Evolutionary conservation across 106 monocot genomes (phyloP), one percentile per base, ranked within the genome.

Genomic region (Vanilla planifolia): DNA sequence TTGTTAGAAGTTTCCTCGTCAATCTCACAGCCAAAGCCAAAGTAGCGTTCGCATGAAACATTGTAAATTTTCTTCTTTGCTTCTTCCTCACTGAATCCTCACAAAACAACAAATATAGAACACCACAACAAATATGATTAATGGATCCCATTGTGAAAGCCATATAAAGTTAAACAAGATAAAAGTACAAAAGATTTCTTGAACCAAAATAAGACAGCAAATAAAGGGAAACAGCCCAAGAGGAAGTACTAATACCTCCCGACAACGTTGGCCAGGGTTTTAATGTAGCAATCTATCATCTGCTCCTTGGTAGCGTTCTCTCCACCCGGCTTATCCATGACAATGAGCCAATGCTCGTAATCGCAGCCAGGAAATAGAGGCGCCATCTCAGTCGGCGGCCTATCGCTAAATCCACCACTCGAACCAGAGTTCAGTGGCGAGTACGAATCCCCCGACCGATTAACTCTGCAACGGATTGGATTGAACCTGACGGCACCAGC

Each of bases 1-100:
- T 88, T 88, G 59, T 74, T 84, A 1, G 87, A 92, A 22, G 84
- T 92, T 48, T 88, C 92, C 65, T 88, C 92, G 42, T 84, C 83
- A 63, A 92, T 79, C 48, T 87, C 87, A 60, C 92, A 92, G 37
- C 87, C 88, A 69, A 88, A 92, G 47, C 87, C 87, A 65, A 88
- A 92, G 67, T 92, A 92, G 0, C 84, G 72, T 71, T 88, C 87
- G 60, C 92, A 92, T 2, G 88, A 93, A 2, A 93, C 88, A 76
- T 93, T 93, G 35, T 93, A 93, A 2, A 88, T 93, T 55, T 74
- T 84, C 81, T 73, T 81, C 46, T 79, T 93, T 29, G 92, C 92
- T 72, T 88, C 92, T 62, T 93, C 92, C 64, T 93, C 81, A 8
- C 92, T 93, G 30, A 69, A 20, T 48, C 26, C 3, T 14, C 20